Conservation (phyloP, 176 grass and related monocot genomes). For the Coix lacrymajobi region DNA sequence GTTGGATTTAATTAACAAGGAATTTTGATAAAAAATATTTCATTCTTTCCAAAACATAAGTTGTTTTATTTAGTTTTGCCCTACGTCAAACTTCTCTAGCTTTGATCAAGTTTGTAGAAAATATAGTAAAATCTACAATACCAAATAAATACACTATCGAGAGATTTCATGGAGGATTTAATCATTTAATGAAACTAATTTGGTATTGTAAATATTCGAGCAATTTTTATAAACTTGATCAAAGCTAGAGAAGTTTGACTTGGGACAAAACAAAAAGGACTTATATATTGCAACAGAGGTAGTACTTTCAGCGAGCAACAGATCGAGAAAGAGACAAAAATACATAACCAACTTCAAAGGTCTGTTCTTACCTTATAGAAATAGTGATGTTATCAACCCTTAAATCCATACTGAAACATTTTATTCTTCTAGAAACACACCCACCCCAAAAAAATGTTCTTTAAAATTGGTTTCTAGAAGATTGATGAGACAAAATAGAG, state of each 20-base stretch:
- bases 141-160: neutral
- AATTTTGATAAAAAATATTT: neutral
- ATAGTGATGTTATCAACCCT: neutral
- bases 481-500: neutral
- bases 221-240: neutral
- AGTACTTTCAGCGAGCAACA: neutral
- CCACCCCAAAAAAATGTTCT: neutral
- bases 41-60: neutral
- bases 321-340: neutral
- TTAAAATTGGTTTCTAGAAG: neutral
- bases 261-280: neutral
- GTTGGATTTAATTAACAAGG: neutral
- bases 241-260: neutral
- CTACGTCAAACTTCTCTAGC: neutral
- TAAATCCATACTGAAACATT: neutral
- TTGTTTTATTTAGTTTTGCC: neutral
- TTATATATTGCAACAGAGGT: too few relatives aligned
- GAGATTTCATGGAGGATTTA: neutral
- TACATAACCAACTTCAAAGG: neutral
- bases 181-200: neutral
- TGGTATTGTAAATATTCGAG: neutral
- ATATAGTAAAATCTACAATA: neutral
- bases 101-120: neutral
- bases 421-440: neutral
- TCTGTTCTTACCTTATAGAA: neutral